Percentiles rank a stretch among this genome's conserved stretches.
Conservation (phyloP, 495 filamentous ascomycete species). For the Penicillium bialowiezense region DNA sequence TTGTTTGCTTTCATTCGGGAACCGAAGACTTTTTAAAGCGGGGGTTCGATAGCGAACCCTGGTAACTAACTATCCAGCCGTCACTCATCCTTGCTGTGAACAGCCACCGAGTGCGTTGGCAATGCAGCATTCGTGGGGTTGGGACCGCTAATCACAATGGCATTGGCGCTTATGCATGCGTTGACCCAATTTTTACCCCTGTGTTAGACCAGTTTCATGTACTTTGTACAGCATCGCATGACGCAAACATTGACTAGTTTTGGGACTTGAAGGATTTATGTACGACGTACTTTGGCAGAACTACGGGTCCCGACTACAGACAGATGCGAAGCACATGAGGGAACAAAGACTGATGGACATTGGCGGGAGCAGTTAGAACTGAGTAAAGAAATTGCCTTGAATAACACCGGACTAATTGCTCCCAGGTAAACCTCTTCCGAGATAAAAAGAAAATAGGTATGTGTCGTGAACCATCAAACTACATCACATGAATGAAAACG, state of each 20-base stretch:
- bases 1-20: not conserved
- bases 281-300: not conserved
- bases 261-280: not conserved
- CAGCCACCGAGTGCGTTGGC: conserved; percentile 4
- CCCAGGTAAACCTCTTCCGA: conserved; percentile 14
- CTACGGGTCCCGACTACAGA: conserved; percentile 14
- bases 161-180: conserved; percentile 2
- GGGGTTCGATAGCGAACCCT: not conserved
- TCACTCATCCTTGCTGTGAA: not conserved
- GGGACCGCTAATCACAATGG: not conserved
- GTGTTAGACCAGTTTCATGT: not conserved
- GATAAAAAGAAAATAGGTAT: conserved; percentile 30
- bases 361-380: conserved; percentile 29
- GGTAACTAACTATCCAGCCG: not conserved
- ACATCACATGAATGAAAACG: conserved; percentile 29
- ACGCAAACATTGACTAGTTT: not conserved
- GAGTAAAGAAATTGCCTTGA: conserved; percentile 32
- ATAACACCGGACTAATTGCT: conserved; percentile 35
- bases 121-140: conserved; percentile 5
- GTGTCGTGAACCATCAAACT: conserved; percentile 28
- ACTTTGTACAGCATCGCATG: not conserved
- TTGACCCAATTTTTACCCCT: not conserved
- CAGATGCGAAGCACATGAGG: conserved; percentile 23
- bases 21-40: not conserved
- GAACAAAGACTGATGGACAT: conserved; percentile 33